Evolutionary conservation across 345 rosid species (phyloP), one percentile per base, ranked within the genome.

Genomic region (Dipteronia sinensis): DNA sequence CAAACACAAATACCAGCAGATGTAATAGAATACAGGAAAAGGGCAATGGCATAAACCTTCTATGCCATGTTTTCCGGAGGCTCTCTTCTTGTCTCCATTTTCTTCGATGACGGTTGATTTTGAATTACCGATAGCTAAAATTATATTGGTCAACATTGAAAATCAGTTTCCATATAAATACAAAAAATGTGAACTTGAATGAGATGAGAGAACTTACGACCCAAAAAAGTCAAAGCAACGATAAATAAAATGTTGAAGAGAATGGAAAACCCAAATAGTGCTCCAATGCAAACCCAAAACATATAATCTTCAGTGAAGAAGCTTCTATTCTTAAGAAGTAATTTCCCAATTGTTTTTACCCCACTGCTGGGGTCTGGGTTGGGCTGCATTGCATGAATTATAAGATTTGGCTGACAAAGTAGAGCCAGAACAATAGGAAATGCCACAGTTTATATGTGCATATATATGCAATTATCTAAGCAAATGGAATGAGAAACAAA

Each of bases 111-210:
- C 80, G 1, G 87, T 83, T 15, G 90, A 75, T 78, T 86, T 93
- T 16, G 94, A 83, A 76, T 82, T 84, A 19, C 90, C 88, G 8
- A 92, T 38, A 76, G 98, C 98, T 95, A 90, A 65, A 91, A 73
- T 19, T 58, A 29, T 61, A 69, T 63, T 12, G 59, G 68, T 79
- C 75, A 79, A 47, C 65, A 17, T 10, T 70, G 63, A 15, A 69
- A 64, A 34, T 79, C 46, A 27, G 22, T 73, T 34, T 23, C n/a
- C 49, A n/a, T 53, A 17, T n/a, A n/a, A n/a, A n/a, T n/a, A n/a
- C 55, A 19, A 67, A 40, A 38, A 74, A 27, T 20, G 1, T 16
- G 5, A 10, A 42, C n/a, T 53, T 46, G 10, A 58, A 17, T 58
- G 22, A n/a, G 10, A 58, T 58, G 10, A n/a, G n/a, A n/a, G n/a